These are phyloP conservation scores for Ogataea salicorniae DNA, from an alignment of 805 yeast genomes.

Conservation along the genomic window DNA sequence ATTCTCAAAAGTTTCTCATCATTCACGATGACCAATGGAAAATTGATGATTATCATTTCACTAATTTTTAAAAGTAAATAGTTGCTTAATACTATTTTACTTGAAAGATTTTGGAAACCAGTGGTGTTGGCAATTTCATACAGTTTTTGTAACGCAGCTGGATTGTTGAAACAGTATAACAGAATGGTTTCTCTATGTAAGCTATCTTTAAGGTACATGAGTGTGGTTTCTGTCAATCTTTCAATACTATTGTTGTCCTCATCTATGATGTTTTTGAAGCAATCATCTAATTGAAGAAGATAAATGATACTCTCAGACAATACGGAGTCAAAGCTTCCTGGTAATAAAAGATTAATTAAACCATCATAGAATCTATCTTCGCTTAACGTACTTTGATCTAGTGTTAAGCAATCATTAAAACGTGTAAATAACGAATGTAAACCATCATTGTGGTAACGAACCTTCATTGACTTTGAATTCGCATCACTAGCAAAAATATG, in stretches of 20 bases:
- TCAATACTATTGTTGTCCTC: neutral
- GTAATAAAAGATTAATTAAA: conserved; percentile 7
- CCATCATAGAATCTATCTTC: conserved; percentile 11
- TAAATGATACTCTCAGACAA: conserved; percentile 6
- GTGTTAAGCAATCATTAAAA: conserved; percentile 14
- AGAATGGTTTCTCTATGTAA: conserved; percentile 17
- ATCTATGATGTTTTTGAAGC: conserved; percentile 1
- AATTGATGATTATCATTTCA: conserved; percentile 10
- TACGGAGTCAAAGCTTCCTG: conserved; percentile 3
- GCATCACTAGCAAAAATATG: conserved; percentile 4
- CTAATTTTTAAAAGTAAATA: conserved; percentile 19
- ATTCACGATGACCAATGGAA: conserved; percentile 8
- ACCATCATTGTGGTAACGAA: conserved; percentile 3
- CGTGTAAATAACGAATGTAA: conserved; percentile 13
- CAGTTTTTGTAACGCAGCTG: conserved; percentile 18
- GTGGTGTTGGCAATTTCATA: conserved; percentile 18
- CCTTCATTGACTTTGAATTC: neutral
- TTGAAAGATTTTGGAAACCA: conserved; percentile 12
- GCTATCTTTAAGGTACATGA: conserved; percentile 7
- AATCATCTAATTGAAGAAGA: conserved; percentile 3
- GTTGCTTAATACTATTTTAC: conserved; percentile 19
- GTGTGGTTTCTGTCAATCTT: conserved; percentile 1
- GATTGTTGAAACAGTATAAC: conserved; percentile 10
- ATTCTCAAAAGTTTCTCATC: conserved; percentile 7
- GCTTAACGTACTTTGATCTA: conserved; percentile 20